Conservation (phyloP, 805 yeast genomes). For the Candida golubevii region DNA sequence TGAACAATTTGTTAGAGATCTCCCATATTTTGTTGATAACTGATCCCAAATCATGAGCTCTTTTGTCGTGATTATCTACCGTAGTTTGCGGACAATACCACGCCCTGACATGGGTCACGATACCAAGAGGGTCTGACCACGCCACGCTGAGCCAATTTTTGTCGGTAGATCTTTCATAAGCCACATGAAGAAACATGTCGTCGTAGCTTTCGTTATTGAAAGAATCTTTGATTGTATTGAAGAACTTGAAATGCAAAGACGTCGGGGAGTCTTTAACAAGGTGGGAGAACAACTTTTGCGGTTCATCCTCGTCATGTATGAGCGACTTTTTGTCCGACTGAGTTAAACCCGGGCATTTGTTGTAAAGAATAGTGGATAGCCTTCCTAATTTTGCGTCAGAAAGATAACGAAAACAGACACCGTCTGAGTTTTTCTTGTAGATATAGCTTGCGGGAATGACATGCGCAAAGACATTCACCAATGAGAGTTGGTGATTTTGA, state of each 20-base stretch:
- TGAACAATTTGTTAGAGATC: constrained; percentile 45
- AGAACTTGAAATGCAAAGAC: constrained; percentile 32
- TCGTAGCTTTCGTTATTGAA: constrained; percentile 34
- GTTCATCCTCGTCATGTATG: constrained; percentile 6
- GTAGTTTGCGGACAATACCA: constrained; percentile 46
- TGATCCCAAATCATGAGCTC: constrained; percentile 33
- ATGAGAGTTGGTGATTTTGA: constrained; percentile 36
- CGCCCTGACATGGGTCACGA: constrained; percentile 54
- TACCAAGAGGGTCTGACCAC: constrained; percentile 85
- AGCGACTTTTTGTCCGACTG: background rate
- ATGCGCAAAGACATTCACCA: constrained; percentile 36
- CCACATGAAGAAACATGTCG: constrained; percentile 77
- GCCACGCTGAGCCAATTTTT: constrained; percentile 82
- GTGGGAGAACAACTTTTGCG: constrained; percentile 24
- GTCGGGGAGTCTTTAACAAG: constrained; percentile 37
- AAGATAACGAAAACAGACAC: constrained; percentile 21
- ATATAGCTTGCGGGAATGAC: constrained; percentile 30
- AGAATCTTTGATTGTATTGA: constrained; percentile 22
- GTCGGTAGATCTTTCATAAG: constrained; percentile 79
- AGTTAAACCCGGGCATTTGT: constrained; percentile 43
- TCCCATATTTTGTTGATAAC: constrained; percentile 68
- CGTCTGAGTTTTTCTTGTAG: constrained; percentile 17
- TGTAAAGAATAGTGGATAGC: constrained; percentile 54
- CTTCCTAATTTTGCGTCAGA: constrained; percentile 37
- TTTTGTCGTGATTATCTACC: constrained; percentile 4